phyloP scores from a whole-genome alignment of 441 rosid species.

The Gossypium gossypioides region DNA sequence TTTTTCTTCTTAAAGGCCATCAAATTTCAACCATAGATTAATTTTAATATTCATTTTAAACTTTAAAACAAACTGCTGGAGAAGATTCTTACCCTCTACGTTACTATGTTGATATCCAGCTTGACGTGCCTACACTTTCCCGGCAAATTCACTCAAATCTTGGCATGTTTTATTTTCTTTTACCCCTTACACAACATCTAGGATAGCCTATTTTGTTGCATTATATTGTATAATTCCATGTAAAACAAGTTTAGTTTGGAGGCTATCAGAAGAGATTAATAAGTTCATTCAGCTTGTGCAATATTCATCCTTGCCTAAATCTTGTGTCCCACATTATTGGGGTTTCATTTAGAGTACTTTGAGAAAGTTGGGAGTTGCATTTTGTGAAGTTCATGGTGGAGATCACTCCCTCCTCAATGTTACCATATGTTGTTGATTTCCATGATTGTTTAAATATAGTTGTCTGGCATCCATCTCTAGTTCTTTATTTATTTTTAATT shows the following conservation, averaged over 20 bases:
- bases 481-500: constrained; percentile 9
- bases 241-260: not conserved
- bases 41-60: not conserved
- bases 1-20: not conserved
- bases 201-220: not conserved
- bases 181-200: not conserved
- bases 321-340: not conserved
- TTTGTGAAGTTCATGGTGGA: not conserved
- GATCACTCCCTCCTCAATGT: not conserved
- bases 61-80: not conserved
- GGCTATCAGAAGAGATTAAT: not conserved
- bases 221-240: not conserved
- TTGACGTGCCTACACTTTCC: not conserved
- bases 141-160: not conserved
- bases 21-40: not conserved
- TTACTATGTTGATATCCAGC: not conserved
- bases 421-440: not conserved
- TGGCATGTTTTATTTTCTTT: not conserved
- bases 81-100: not conserved
- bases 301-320: not conserved
- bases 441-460: not conserved
- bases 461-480: not conserved
- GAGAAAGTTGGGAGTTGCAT: not conserved
- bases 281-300: not conserved
- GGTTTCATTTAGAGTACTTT: not conserved